phyloP scores from a whole-genome alignment of 257 asterid genomes.

The Jacaranda copaia region DNA sequence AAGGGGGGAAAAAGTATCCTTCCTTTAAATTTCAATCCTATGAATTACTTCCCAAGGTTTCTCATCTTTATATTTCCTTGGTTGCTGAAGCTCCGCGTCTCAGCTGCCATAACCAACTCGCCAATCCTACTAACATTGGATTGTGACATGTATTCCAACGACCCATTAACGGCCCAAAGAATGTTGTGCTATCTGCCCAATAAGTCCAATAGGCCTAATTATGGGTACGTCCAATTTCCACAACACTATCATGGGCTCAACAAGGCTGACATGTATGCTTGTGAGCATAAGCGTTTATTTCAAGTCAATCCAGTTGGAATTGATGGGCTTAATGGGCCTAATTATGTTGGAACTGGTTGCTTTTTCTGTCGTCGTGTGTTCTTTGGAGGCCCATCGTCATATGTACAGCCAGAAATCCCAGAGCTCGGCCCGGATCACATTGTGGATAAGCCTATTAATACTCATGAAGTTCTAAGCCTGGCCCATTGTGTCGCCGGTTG shows the following conservation, averaged over 20 bases:
- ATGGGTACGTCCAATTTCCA: conserved; percentile 76
- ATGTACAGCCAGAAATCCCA: conserved; percentile 46
- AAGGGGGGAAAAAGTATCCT: no score
- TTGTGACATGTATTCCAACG: conserved; percentile 87
- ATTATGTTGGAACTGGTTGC: conserved; percentile 75
- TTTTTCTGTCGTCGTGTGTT: conserved; percentile 68
- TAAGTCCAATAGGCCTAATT: conserved; percentile 45
- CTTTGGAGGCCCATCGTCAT: conserved; percentile 58
- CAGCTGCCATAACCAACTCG: conserved; percentile 72
- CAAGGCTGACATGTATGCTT: conserved; percentile 64
- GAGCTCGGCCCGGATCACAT: conserved; percentile 53
- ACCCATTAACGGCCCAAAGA: conserved; percentile 61
- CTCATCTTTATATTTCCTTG: not conserved
- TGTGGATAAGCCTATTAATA: conserved; percentile 47
- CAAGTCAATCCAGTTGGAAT: conserved; percentile 58
- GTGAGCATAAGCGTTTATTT: conserved; percentile 58
- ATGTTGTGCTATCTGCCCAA: conserved; percentile 53
- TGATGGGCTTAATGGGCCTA: conserved; percentile 76
- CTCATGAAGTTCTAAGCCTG: conserved; percentile 33
- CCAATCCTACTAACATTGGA: conserved; percentile 74
- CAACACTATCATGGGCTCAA: conserved; percentile 72
- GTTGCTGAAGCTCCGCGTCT: conserved; percentile 66
- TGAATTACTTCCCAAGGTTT: not conserved
- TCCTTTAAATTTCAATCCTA: not conserved
- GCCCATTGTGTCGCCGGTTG: conserved; percentile 70